A percentile compares a stretch with the other conserved stretches of the same genome.
phyloP scores from a whole-genome alignment of 768 basidiomycete species.

The Roridomyces roridus region DNA sequence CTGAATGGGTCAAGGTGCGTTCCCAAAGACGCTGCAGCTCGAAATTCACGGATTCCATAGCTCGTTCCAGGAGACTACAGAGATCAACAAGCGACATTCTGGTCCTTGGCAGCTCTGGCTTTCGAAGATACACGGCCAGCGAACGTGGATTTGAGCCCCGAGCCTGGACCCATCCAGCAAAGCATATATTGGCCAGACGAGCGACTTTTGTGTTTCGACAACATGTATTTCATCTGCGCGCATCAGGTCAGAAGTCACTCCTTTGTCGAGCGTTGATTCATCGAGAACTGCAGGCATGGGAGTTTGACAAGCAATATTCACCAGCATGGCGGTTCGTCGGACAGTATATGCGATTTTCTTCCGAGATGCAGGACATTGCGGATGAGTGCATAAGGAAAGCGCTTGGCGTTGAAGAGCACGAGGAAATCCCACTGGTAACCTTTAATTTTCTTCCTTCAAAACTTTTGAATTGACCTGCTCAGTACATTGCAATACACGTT shows the following conservation, averaged over 20 bases:
- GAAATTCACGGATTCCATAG: too few species aligned
- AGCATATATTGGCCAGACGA: constrained; percentile 23
- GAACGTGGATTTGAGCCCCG: constrained; percentile 9
- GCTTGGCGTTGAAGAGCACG: constrained; percentile 16
- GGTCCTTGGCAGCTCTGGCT: constrained; percentile 27
- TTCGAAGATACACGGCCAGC: constrained; percentile 21
- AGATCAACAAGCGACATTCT: constrained; percentile 23
- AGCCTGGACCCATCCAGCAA: constrained; percentile 4
- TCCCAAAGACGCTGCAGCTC: too few species aligned
- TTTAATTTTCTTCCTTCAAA: constrained; percentile 33
- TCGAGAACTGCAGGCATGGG: constrained; percentile 25
- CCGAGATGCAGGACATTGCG: constrained; percentile 29
- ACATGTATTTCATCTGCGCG: constrained; percentile 27
- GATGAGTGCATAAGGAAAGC: constrained; percentile 28
- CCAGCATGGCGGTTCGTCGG: constrained; percentile 43
- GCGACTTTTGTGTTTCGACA: constrained; percentile 28
- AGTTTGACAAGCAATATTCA: constrained; percentile 29
- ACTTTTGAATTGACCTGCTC: neutral
- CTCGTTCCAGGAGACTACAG: constrained; percentile 7
- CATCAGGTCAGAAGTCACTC: constrained; percentile 28
- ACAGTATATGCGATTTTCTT: constrained; percentile 35
- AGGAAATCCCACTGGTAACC: constrained; percentile 32
- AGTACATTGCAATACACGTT: constrained; percentile 42
- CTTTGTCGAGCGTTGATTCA: too few species aligned
- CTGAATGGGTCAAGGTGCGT: constrained; percentile 21